Base-by-base conservation (phyloP, 176 grass and related monocot species). In the Bonia amplexicaulis region DNA sequence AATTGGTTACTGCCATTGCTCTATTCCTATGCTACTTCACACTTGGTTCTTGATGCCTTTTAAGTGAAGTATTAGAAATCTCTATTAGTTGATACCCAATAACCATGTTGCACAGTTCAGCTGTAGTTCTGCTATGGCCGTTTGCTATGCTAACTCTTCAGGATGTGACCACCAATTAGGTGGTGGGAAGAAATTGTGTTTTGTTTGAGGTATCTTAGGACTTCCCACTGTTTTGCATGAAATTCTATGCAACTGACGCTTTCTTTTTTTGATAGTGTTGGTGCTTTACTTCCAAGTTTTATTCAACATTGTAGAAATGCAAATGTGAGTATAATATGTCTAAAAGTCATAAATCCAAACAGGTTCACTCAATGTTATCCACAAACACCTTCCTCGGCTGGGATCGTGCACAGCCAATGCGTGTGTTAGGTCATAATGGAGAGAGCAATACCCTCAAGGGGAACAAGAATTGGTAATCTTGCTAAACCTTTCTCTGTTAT, bases 341-440 rank as follows among this genome's bases (percentile, higher is more conserved):
- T 68, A 75, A 91, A 70, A 47, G 33, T 72, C 73, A 22, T 71
- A 57, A 60, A 65, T 91, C 27, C 31, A 87, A 88, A 83, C 91
- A 98, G 96, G 93, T 98, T 22, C 96, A 98, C 74, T 98, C 96
- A 79, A 65, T 93, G 22, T 98, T 98, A 89, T 98, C 96, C 45
- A 98, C 96, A 10, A 98, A 98, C 77, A 98, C 96, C 33, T 98
- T 98, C 52, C 96, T 93, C 13, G 95, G 93, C 69, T 98, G 93
- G 96, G 96, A 98, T 66, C 96, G 93, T 89, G 93, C 96, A 44
- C 96, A 98, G 77, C 96, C 96, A 39, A 98, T 98, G 96, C 96
- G 93, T 87, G 78, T 98, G 64, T 81, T 98, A 71, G 96, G 96
- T 44, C 96, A 98, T 53, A 98, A 98, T 84, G 96, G 96, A 85